A percentile compares a stretch with the other conserved stretches of the same genome.
Evolutionary conservation across 495 filamentous ascomycete species (phyloP).

Genomic region (Lophiostoma macrostomum): DNA sequence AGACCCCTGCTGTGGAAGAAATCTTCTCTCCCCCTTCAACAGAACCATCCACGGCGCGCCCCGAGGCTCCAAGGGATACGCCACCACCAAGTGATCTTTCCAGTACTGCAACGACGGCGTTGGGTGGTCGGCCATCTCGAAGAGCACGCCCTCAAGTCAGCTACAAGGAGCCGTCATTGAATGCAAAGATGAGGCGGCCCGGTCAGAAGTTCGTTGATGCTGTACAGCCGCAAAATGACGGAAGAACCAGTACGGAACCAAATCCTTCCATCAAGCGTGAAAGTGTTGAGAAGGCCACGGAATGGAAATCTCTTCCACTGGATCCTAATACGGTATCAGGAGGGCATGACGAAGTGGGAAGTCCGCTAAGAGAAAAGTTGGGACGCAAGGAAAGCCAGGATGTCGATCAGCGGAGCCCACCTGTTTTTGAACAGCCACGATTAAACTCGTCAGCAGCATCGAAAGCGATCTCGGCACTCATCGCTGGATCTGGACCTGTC

Average conservation of each 20-base stretch:
- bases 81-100: conserved; percentile 40
- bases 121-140: conserved; percentile 34
- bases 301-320: conserved; percentile 24
- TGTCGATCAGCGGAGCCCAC: not conserved
- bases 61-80: conserved; percentile 38
- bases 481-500: not conserved
- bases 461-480: conserved; percentile 23
- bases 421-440: not conserved
- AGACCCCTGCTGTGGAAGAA: conserved; percentile 37
- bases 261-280: conserved; percentile 21
- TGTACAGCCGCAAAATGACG: conserved; percentile 28
- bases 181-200: conserved; percentile 43
- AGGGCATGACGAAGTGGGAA: conserved; percentile 21
- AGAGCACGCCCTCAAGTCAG: conserved; percentile 41
- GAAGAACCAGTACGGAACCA: conserved; percentile 27
- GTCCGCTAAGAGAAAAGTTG: conserved; percentile 30
- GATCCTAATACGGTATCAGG: not conserved
- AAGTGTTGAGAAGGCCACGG: conserved; percentile 1
- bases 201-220: conserved; percentile 42
- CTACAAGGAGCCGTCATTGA: conserved; percentile 44
- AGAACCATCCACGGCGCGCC: conserved; percentile 32
- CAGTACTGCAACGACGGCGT: conserved; percentile 11
- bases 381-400: conserved; percentile 10
- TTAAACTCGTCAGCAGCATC: conserved; percentile 27
- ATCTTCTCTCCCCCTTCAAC: conserved; percentile 41